phyloP scores from a whole-genome alignment of 805 yeast genomes.

The Kuraishia hungarica region DNA sequence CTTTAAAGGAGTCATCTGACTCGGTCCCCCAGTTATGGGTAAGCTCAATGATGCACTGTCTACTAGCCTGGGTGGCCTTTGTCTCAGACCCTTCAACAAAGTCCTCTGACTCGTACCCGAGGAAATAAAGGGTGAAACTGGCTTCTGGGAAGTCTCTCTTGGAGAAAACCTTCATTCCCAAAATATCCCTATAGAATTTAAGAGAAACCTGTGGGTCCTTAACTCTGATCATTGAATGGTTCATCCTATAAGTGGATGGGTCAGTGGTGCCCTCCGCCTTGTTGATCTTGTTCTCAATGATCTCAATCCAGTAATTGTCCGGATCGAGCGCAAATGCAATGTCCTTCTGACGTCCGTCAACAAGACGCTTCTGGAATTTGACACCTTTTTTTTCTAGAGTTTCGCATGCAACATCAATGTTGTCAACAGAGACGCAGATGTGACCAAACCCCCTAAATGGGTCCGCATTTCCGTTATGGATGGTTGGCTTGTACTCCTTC shows the following conservation, averaged over 20 bases:
- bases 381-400: constrained; percentile 55
- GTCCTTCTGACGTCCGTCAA: constrained; percentile 87
- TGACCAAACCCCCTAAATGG: constrained; percentile 93
- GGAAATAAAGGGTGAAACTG: constrained; percentile 76
- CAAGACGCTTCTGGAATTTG: constrained; percentile 68
- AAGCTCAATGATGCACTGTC: constrained; percentile 76
- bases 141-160: constrained; percentile 55
- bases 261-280: constrained; percentile 33
- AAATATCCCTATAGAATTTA: constrained; percentile 65
- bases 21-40: constrained; percentile 98
- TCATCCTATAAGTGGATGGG: constrained; percentile 42
- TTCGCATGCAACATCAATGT: constrained; percentile 56
- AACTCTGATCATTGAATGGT: constrained; percentile 90
- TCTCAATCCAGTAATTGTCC: constrained; percentile 94
- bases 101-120: constrained; percentile 52
- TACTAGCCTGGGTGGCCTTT: constrained; percentile 23
- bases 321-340: constrained; percentile 96
- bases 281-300: constrained; percentile 49
- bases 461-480: constrained; percentile 77
- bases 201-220: constrained; percentile 74
- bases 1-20: constrained; percentile 54
- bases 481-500: constrained; percentile 52
- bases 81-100: constrained; percentile 34
- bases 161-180: constrained; percentile 73
- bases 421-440: constrained; percentile 79